Evolutionary conservation across 2,329 filamentous ascomycete species (phyloP).

Genomic region (Chalaropsis ovoidea): DNA sequence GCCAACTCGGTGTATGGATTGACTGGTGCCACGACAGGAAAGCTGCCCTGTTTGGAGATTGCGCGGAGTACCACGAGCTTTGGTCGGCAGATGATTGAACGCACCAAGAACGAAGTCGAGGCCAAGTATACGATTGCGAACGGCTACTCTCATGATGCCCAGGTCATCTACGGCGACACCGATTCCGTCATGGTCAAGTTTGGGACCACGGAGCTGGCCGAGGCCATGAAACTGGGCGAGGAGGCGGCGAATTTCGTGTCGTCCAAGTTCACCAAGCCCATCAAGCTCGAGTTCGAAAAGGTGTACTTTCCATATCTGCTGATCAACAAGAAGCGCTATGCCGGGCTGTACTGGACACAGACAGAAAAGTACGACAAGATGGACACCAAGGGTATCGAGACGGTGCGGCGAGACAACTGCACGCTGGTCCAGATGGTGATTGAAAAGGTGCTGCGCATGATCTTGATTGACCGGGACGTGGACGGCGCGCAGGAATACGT

Average conservation of each 20-base stretch:
- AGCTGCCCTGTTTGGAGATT: constrained; percentile 87
- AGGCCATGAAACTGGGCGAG: constrained; percentile 90
- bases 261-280: constrained; percentile 85
- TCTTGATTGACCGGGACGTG: constrained; percentile 85
- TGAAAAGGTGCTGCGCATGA: constrained; percentile 90
- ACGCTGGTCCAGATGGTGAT: constrained; percentile 92
- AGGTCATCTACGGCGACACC: constrained; percentile 97
- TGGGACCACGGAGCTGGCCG: constrained; percentile 72
- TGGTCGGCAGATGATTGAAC: constrained; percentile 97
- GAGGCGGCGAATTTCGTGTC: constrained; percentile 86
- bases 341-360: constrained; percentile 94
- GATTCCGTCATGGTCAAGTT: constrained; percentile 99
- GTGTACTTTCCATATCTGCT: constrained; percentile 96
- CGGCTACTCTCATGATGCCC: constrained; percentile 84
- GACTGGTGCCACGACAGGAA: constrained; percentile 90
- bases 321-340: constrained; percentile 99
- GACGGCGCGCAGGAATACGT: constrained; percentile 93
- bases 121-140: constrained; percentile 82
- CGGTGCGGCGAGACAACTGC: constrained; percentile 93
- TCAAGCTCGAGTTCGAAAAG: constrained; percentile 98
- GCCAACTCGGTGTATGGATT: constrained; percentile 97
- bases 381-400: constrained; percentile 99
- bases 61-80: constrained; percentile 96
- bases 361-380: constrained; percentile 96
- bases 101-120: constrained; percentile 93